These are phyloP conservation scores for Vaccinium corymbosum DNA, from an alignment of 148 eudicot genomes.

Conservation along the genomic window DNA sequence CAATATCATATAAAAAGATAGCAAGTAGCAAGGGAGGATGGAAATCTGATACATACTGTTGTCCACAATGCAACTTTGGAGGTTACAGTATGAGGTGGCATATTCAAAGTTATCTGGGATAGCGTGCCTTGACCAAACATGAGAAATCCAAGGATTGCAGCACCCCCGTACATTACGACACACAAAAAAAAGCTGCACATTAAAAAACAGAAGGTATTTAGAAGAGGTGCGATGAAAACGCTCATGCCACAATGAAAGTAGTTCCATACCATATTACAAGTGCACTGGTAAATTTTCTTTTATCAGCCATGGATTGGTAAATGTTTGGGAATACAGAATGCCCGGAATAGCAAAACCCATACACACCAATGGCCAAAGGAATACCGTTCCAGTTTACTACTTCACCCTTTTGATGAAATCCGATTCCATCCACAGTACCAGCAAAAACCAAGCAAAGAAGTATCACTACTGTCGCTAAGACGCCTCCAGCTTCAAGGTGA, in stretches of 20 bases:
- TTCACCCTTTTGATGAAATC: conserved; percentile 54
- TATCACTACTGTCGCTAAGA: conserved; percentile 57
- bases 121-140: conserved; percentile 73
- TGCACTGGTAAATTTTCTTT: conserved; percentile 69
- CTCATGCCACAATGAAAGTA: background rate
- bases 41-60: conserved; percentile 47
- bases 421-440: conserved; percentile 55
- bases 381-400: conserved; percentile 68
- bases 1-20: background rate
- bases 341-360: conserved; percentile 86
- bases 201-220: conserved; percentile 9
- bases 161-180: conserved; percentile 62
- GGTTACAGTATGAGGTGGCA: conserved; percentile 56
- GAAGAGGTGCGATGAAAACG: background rate
- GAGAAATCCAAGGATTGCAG: conserved; percentile 79
- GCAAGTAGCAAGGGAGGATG: background rate
- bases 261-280: conserved; percentile 41
- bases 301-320: conserved; percentile 93
- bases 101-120: conserved; percentile 83
- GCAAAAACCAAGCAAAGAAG: conserved; percentile 57
- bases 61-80: conserved; percentile 84
- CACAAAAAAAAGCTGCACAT: conserved; percentile 70
- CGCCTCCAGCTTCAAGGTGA: conserved; percentile 74
- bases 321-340: conserved; percentile 91
- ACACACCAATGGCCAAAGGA: conserved; percentile 81